Conservation (phyloP, 129 eudicot genomes). For the Calendula officinalis region DNA sequence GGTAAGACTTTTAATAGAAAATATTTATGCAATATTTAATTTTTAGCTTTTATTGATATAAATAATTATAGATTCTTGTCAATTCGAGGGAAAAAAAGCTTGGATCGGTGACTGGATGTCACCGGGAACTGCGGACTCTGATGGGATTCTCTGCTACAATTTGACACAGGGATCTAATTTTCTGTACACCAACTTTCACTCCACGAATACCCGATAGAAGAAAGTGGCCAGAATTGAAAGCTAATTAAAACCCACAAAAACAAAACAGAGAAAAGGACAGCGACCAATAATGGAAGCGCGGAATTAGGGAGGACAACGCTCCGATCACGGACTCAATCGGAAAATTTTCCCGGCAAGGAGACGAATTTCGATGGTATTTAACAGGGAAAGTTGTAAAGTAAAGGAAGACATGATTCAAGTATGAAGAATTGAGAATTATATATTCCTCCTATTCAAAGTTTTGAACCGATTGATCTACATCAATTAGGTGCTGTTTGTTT, state of each 20-base stretch:
- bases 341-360: too few species aligned
- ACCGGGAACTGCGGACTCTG: constrained; percentile 21
- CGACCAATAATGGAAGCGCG: neutral
- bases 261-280: constrained; percentile 35
- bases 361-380: too few species aligned
- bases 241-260: constrained; percentile 47
- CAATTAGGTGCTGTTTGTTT: too few species aligned
- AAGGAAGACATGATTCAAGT: too few species aligned
- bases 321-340: neutral
- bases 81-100: constrained; percentile 6
- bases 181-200: constrained; percentile 24
- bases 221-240: constrained; percentile 33
- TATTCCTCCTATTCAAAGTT: too few species aligned
- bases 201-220: constrained; percentile 25
- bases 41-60: neutral
- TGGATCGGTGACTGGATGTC: constrained; percentile 22
- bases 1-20: constrained; percentile 1
- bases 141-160: neutral
- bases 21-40: neutral
- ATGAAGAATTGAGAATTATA: too few species aligned
- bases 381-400: too few species aligned
- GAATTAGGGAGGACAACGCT: constrained; percentile 2
- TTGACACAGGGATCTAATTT: neutral
- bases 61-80: constrained; percentile 11
- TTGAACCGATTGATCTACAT: too few species aligned